Conservation (phyloP, 768 basidiomycete species). For the Rossbeevera mucosa region DNA sequence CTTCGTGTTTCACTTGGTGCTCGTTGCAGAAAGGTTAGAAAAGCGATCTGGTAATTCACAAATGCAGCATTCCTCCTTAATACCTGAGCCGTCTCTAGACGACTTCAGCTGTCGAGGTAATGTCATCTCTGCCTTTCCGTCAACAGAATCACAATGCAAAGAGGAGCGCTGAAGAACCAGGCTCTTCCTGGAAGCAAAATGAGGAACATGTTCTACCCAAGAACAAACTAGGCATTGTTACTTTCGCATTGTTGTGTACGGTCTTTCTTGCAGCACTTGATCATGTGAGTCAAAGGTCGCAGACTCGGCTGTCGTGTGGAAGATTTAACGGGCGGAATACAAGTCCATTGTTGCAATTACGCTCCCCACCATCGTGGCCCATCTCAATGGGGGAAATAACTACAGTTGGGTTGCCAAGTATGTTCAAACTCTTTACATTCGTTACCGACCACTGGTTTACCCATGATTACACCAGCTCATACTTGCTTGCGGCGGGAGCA, state of each 20-base stretch:
- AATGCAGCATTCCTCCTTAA: not conserved
- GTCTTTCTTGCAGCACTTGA: conserved; percentile 45
- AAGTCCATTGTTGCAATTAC: conserved; percentile 66
- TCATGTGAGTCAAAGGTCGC: conserved; percentile 40
- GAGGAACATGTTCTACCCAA: conserved; percentile 49
- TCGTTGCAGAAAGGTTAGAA: not conserved
- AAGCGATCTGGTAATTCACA: not conserved
- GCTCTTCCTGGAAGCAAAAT: conserved; percentile 46
- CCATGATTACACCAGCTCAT: conserved; percentile 45
- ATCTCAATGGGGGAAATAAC: conserved; percentile 56
- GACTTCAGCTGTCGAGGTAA: not conserved
- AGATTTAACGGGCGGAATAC: not conserved
- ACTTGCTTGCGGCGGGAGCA: conserved; percentile 63
- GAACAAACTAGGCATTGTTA: conserved; percentile 13
- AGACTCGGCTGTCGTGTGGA: not conserved
- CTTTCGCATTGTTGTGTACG: conserved; percentile 20
- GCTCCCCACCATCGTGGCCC: conserved; percentile 60
- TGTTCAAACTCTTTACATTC: conserved; percentile 1
- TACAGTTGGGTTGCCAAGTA: conserved; percentile 75
- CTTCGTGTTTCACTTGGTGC: not conserved
- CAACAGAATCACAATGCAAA: not conserved
- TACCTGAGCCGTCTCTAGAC: not conserved
- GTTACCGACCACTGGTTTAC: not conserved
- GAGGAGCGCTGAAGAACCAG: conserved; percentile 24
- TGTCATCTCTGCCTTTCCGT: not conserved